These are phyloP conservation scores for Cyclocybe aegerita DNA, from an alignment of 768 basidiomycete genomes.

Conservation along the genomic window DNA sequence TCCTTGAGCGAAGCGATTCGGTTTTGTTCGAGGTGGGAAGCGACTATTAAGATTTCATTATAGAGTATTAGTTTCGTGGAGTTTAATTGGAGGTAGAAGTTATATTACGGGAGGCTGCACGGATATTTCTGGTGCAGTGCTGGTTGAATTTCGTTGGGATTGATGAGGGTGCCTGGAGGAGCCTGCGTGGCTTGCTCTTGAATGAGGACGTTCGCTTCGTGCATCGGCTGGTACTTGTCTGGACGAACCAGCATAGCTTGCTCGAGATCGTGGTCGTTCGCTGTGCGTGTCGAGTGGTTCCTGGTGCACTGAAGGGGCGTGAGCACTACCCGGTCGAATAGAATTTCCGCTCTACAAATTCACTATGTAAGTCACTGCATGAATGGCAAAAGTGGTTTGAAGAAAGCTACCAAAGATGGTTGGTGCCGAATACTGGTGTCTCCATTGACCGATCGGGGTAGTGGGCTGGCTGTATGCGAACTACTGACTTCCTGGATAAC, in stretches of 20 bases:
- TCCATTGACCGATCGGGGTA: constrained; percentile 21
- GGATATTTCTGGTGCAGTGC: constrained; percentile 29
- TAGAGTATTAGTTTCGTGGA: constrained; percentile 4
- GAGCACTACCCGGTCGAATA: constrained; percentile 1
- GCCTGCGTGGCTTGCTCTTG: constrained; percentile 3
- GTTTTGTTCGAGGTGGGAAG: constrained; percentile 21
- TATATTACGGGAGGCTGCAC: constrained; percentile 35
- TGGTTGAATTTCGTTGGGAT: constrained; percentile 9
- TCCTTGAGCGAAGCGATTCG: constrained; percentile 10
- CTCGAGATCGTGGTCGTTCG: constrained; percentile 19
- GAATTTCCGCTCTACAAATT: constrained; percentile 17
- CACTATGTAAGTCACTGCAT: not conserved
- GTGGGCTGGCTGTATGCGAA: constrained; percentile 34
- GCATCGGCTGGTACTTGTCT: not conserved
- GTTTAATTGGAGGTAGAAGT: constrained; percentile 6
- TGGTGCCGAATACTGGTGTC: constrained; percentile 26
- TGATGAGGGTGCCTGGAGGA: not conserved
- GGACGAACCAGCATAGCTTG: constrained; percentile 24
- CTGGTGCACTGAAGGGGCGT: constrained; percentile 9
- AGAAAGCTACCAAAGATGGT: constrained; percentile 35
- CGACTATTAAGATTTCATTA: constrained; percentile 13
- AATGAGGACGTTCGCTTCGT: constrained; percentile 1
- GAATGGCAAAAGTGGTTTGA: not conserved
- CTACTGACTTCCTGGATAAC: constrained; percentile 57
- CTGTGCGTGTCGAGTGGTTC: constrained; percentile 16